A percentile compares a stretch with the other conserved stretches of the same genome.
Conservation (phyloP, 169 alveolate species). For the Plasmodium berghei region DNA sequence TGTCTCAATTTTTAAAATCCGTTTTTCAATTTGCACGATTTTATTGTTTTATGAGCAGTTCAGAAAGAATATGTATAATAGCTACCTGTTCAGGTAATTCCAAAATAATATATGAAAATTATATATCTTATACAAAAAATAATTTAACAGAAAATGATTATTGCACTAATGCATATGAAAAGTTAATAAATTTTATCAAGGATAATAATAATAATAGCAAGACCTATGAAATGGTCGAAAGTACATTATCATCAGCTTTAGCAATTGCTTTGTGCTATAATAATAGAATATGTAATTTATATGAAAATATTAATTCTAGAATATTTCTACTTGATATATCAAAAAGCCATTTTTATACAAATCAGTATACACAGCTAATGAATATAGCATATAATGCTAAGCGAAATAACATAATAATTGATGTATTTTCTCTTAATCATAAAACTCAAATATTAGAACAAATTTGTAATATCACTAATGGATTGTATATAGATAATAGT, state of each 20-base stretch:
- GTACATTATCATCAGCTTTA: slow-evolving; percentile 60
- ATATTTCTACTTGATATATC: slow-evolving; percentile 60
- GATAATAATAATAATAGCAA: slow-evolving; percentile 28
- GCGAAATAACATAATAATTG: slow-evolving; percentile 61
- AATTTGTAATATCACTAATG: slow-evolving; percentile 72
- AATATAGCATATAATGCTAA: slow-evolving; percentile 76
- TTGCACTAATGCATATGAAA: slow-evolving; percentile 44
- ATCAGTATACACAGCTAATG: slow-evolving; percentile 74
- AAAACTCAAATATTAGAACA: slow-evolving; percentile 72
- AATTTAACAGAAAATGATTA: slow-evolving; percentile 63
- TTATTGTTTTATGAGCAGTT: slow-evolving; percentile 62
- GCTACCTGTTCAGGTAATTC: slow-evolving; percentile 47
- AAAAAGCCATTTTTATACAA: slow-evolving; percentile 44
- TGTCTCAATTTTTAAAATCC: slow-evolving; percentile 45
- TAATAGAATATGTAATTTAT: slow-evolving; percentile 46
- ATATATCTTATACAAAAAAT: slow-evolving; percentile 54
- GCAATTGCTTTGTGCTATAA: slow-evolving; percentile 61
- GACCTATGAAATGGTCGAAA: slow-evolving; percentile 13
- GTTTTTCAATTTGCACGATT: slow-evolving; percentile 53
- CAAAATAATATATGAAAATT: slow-evolving; percentile 56
- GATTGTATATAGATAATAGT: slow-evolving; percentile 57
- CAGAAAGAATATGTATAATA: slow-evolving; percentile 72
- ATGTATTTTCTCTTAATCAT: slow-evolving; percentile 54
- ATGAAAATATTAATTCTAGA: slow-evolving; percentile 58
- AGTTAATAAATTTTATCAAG: slow-evolving; percentile 52